phyloP scores from a whole-genome alignment of 768 basidiomycete species.

The Mycena vulgaris region DNA sequence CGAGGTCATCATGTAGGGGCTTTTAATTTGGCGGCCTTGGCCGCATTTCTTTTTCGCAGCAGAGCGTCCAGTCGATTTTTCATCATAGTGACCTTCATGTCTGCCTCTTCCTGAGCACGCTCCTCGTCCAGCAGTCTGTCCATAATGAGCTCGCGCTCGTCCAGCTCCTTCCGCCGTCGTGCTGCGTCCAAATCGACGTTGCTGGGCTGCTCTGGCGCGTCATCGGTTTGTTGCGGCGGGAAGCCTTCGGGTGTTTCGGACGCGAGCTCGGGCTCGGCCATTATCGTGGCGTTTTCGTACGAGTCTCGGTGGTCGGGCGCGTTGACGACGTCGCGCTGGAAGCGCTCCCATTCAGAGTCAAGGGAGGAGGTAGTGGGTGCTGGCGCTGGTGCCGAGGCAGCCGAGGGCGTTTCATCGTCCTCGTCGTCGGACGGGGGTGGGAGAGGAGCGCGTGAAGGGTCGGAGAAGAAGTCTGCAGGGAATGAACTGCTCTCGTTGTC shows the following conservation, averaged over 20 bases:
- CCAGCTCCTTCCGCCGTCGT: constrained; percentile 70
- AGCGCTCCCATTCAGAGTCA: constrained; percentile 82
- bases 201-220: constrained; percentile 44
- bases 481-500: constrained; percentile 53
- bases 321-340: constrained; percentile 76
- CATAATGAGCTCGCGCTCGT: constrained; percentile 89
- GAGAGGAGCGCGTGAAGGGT: constrained; percentile 69
- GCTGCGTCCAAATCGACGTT: constrained; percentile 62
- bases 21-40: constrained; percentile 42
- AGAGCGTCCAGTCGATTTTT: constrained; percentile 77
- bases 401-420: constrained; percentile 55
- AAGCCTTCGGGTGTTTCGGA: constrained; percentile 65
- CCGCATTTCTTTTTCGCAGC: constrained; percentile 60
- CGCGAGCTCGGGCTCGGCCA: constrained; percentile 76
- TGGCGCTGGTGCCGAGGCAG: constrained; percentile 35
- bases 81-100: constrained; percentile 77
- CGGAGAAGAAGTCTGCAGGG: constrained; percentile 87
- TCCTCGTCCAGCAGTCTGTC: constrained; percentile 90
- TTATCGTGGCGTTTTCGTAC: constrained; percentile 79
- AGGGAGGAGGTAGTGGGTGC: constrained; percentile 50
- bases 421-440: constrained; percentile 51
- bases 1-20: neutral
- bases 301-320: constrained; percentile 58
- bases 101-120: constrained; percentile 89
- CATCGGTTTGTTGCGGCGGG: constrained; percentile 52